Percentiles rank a stretch among this genome's conserved stretches.
Conservation (phyloP, 2,329 filamentous ascomycete genomes). For the Sporothrix globosa region DNA sequence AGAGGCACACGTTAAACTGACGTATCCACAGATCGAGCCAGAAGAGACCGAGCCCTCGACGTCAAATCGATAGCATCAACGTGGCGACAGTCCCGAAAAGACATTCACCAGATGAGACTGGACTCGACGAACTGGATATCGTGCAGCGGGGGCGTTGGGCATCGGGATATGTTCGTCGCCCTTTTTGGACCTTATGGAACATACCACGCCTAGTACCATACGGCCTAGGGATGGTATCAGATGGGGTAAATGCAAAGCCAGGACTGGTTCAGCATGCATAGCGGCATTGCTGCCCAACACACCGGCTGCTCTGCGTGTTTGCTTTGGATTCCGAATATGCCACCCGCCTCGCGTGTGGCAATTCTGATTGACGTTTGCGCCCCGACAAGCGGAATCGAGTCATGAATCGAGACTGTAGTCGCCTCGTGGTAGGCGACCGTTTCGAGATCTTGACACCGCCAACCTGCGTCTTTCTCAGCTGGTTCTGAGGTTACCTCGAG, state of each 20-base stretch:
- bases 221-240: not conserved
- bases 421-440: not conserved
- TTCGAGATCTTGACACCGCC: not conserved
- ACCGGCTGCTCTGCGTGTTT: not conserved
- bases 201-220: not conserved
- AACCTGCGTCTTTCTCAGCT: not conserved
- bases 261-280: constrained; percentile 5
- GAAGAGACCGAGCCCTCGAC: not conserved
- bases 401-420: not conserved
- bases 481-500: not conserved
- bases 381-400: not conserved
- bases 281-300: constrained; percentile 20
- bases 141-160: constrained; percentile 10
- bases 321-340: constrained; percentile 7
- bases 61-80: not conserved
- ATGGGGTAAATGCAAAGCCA: constrained; percentile 16
- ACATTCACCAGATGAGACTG: constrained; percentile 9
- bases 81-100: not conserved
- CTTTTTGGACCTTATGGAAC: not conserved
- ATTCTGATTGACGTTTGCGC: not conserved
- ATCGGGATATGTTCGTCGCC: not conserved
- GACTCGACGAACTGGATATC: constrained; percentile 1
- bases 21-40: constrained; percentile 6
- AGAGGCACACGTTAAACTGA: not conserved
- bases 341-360: not conserved